Evolutionary conservation across 2,329 filamentous ascomycete species (phyloP).

Genomic region (Fusarium sp.): DNA sequence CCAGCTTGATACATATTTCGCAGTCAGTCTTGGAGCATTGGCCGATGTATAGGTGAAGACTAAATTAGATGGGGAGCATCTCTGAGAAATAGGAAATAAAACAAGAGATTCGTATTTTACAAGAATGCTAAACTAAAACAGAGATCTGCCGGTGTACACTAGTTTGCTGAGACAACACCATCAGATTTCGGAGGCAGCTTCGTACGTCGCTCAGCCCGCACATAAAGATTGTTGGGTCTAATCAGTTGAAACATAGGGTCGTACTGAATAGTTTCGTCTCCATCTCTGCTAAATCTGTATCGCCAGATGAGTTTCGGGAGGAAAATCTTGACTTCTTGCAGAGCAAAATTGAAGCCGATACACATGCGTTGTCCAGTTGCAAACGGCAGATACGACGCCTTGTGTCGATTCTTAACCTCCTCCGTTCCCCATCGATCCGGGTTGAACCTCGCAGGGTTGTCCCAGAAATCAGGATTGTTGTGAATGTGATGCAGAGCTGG

Average conservation of each 20-base stretch:
- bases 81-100: too few relatives aligned
- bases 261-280: constrained; percentile 63
- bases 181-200: constrained; percentile 55
- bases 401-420: constrained; percentile 62
- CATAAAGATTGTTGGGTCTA: constrained; percentile 64
- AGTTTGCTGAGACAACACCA: background rate
- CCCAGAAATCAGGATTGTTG: constrained; percentile 66
- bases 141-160: background rate
- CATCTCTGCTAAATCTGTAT: constrained; percentile 64
- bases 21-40: too few relatives aligned
- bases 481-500: constrained; percentile 62
- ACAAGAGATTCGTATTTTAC: too few relatives aligned
- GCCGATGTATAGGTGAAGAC: too few relatives aligned
- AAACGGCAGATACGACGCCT: constrained; percentile 67
- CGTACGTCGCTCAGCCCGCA: constrained; percentile 59
- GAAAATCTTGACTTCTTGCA: constrained; percentile 70
- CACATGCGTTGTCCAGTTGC: constrained; percentile 67
- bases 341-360: constrained; percentile 72
- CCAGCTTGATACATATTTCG: background rate
- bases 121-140: too few relatives aligned
- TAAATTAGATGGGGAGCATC: too few relatives aligned
- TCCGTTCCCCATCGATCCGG: constrained; percentile 69
- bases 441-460: constrained; percentile 67
- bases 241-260: constrained; percentile 70
- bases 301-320: constrained; percentile 67